Percentiles rank a stretch among this genome's conserved stretches.
Evolutionary conservation across 208 protist genomes (phyloP).

Genomic region (Naegleria gruberi): DNA sequence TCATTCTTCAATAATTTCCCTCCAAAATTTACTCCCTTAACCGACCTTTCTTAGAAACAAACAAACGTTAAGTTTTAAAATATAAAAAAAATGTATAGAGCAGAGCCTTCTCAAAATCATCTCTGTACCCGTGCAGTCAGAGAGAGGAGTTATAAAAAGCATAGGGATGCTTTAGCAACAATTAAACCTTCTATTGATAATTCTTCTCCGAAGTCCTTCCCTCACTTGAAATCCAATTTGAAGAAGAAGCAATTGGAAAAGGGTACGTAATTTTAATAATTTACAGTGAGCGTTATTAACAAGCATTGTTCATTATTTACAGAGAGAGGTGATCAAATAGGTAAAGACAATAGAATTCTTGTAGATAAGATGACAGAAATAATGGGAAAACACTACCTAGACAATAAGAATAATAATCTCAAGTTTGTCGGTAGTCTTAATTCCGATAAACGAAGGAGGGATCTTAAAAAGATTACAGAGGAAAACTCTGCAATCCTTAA

Average conservation of each 20-base stretch:
- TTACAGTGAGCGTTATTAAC: neutral
- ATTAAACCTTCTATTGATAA: conserved; percentile 35
- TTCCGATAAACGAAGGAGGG: conserved; percentile 10
- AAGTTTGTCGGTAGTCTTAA: conserved; percentile 11
- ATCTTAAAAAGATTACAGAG: conserved; percentile 33
- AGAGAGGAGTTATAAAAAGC: conserved; percentile 17
- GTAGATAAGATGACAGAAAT: conserved; percentile 37
- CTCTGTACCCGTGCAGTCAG: neutral
- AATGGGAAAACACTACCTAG: conserved; percentile 27
- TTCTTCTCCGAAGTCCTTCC: conserved; percentile 21
- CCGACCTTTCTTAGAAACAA: too few relatives aligned
- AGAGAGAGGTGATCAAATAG: conserved; percentile 27
- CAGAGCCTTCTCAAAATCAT: neutral
- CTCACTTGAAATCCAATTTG: conserved; percentile 29
- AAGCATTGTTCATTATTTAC: neutral
- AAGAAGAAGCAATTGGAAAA: conserved; percentile 37
- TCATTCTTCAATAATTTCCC: too few relatives aligned
- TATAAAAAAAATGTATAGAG: neutral
- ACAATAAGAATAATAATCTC: conserved; percentile 19
- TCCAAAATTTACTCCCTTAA: too few relatives aligned
- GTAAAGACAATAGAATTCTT: conserved; percentile 35
- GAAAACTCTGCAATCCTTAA: conserved; percentile 34
- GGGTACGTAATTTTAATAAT: neutral
- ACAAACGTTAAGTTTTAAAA: too few relatives aligned
- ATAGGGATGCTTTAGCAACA: conserved; percentile 14